These are phyloP conservation scores for Hypoxylon sp. DNA, from an alignment of 2,329 filamentous ascomycete species.

Conservation along the genomic window DNA sequence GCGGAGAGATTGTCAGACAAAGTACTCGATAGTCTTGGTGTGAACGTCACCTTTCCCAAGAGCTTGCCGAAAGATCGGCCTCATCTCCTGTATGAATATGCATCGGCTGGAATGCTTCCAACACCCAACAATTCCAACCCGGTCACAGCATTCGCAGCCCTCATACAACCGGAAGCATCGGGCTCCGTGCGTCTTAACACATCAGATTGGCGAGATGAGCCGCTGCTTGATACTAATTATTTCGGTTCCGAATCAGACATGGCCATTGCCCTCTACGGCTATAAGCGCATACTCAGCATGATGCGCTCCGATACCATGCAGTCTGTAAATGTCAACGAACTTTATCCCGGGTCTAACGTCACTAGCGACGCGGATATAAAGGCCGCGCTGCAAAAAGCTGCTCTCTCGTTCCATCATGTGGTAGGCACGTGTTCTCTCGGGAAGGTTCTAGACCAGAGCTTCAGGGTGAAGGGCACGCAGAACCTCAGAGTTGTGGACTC, in stretches of 20 bases:
- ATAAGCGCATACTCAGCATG: slow-evolving; percentile 34
- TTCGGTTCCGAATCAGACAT: slow-evolving; percentile 61
- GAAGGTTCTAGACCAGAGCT: slow-evolving; percentile 37
- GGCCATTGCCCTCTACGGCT: slow-evolving; percentile 38
- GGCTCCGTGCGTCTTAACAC: slow-evolving; percentile 61
- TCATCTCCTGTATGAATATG: slow-evolving; percentile 38
- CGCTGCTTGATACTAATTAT: slow-evolving; percentile 65
- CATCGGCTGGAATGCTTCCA: slow-evolving; percentile 57
- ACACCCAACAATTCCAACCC: slow-evolving; percentile 57
- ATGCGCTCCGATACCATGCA: slow-evolving; percentile 28
- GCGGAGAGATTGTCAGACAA: slow-evolving; percentile 41
- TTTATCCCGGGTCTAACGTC: slow-evolving; percentile 40
- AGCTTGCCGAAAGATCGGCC: slow-evolving; percentile 42
- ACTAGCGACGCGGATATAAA: slow-evolving; percentile 39
- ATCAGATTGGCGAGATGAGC: slow-evolving; percentile 66
- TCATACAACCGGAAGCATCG: slow-evolving; percentile 44
- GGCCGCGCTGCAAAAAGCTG: slow-evolving; percentile 32
- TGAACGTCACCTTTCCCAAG: slow-evolving; percentile 31
- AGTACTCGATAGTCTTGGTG: slow-evolving; percentile 33
- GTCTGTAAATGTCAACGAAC: slow-evolving; percentile 28
- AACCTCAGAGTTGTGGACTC: slow-evolving; percentile 46
- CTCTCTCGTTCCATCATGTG: slow-evolving; percentile 44
- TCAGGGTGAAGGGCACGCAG: slow-evolving; percentile 40
- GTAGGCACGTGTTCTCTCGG: slow-evolving; percentile 44
- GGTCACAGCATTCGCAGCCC: slow-evolving; percentile 57